Evolutionary conservation across 75 land plant species (phyloP), one percentile per base, ranked within the genome.

Genomic region (Sequoiadendron giganteum): DNA sequence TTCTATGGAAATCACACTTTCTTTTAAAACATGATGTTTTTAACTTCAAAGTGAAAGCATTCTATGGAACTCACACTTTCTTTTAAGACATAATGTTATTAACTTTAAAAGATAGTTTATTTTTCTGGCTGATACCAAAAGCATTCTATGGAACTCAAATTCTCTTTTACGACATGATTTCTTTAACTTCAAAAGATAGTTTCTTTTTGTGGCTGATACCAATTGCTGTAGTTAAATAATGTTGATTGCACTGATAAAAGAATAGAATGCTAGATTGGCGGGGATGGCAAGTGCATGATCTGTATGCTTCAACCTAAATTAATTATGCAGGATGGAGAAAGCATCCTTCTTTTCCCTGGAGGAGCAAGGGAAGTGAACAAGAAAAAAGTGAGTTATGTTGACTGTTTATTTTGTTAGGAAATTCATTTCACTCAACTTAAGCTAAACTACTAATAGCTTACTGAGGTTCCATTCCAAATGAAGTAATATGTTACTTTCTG

Each of bases 311-410:
- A 56, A 56, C 19, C 25, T 7, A 65, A 40, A 40, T 85, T 13
- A 85, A 16, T 18, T 28, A 52, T 86, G 42, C 90, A 91, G 92
- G 92, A 90, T 39, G 89, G 91, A 42, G 89, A 91, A 58, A 75
- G 86, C 84, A 89, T 91, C 25, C 85, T 91, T 28, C 85, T 91
- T 4, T 91, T 91, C 61, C 92, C 92, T 52, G 92, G 92, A 39
- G 92, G 92, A 61, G 91, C 89, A 43, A 90, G 92, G 86, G 92
- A 91, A 91, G 92, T 91, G 18, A 85, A 91, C 87, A 91, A 91
- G 65, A 92, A 89, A 28, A 91, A 88, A 87, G 92, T 90, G 54
- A 90, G 91, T 87, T 30, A 47, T 52, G 56, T 82, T 43, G 36
- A 25, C 42, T 30, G 58, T 89, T 28, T 85, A 47, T 54, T 54